phyloP scores from a whole-genome alignment of 371 early-diverging fungal genomes.

The Mortierella sp. region DNA sequence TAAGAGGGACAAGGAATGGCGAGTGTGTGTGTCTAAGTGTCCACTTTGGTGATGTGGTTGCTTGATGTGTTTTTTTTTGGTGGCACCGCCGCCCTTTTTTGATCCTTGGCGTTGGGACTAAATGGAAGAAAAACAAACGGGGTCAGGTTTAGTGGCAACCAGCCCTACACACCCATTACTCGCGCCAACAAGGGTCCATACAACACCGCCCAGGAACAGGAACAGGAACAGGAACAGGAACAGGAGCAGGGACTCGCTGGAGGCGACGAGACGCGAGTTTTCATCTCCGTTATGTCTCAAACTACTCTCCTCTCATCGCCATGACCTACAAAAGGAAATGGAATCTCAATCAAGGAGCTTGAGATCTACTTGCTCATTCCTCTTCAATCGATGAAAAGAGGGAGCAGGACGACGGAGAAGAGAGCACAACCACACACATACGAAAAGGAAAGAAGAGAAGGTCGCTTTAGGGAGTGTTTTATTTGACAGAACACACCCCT shows the following conservation, averaged over 20 bases:
- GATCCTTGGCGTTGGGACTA: neutral
- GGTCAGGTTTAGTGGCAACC: conserved; percentile 5
- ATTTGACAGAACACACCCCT: neutral
- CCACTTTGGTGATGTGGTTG: neutral
- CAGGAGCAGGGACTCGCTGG: neutral
- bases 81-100: neutral
- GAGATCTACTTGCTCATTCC: neutral
- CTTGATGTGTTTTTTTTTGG: neutral
- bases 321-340: neutral
- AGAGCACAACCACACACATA: neutral
- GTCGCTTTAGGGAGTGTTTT: conserved; percentile 9
- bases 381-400: neutral
- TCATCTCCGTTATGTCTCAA: conserved; percentile 4
- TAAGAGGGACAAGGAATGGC: neutral
- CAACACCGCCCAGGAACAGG: neutral
- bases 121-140: neutral
- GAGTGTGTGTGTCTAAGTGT: neutral
- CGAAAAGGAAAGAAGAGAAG: neutral
- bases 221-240: neutral
- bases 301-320: neutral
- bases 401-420: neutral
- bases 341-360: neutral
- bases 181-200: neutral
- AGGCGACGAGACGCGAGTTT: neutral
- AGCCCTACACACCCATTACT: neutral